Percentiles rank a stretch among this genome's conserved stretches.
phyloP scores from a whole-genome alignment of 805 yeast genomes.

The Spencermartinsiella europaea region DNA sequence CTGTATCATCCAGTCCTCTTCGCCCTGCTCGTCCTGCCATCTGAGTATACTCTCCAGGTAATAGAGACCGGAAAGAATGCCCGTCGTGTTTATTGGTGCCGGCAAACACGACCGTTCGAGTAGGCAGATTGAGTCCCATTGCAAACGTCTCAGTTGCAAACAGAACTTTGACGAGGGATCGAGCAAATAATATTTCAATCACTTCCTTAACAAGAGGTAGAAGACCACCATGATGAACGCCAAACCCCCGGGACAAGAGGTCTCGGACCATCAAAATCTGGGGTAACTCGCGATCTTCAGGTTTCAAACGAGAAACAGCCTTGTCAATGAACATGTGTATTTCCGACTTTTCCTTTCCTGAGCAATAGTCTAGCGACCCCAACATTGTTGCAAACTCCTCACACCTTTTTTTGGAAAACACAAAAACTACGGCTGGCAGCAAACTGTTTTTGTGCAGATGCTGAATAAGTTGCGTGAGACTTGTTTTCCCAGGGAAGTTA shows the following conservation, averaged over 20 bases:
- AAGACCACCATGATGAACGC: constrained; percentile 93
- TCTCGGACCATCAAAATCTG: constrained; percentile 82
- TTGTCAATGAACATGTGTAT: constrained; percentile 89
- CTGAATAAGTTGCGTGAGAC: constrained; percentile 67
- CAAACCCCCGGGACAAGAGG: constrained; percentile 83
- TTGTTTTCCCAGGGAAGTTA: constrained; percentile 69
- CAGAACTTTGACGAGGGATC: constrained; percentile 77
- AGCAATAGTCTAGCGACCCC: constrained; percentile 69
- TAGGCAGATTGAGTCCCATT: constrained; percentile 95
- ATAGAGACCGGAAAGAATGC: constrained; percentile 65
- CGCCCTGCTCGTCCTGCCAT: constrained; percentile 99
- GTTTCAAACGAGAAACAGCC: constrained; percentile 79
- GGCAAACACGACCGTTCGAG: constrained; percentile 91
- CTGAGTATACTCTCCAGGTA: constrained; percentile 95
- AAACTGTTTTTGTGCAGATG: constrained; percentile 59
- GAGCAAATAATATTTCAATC: constrained; percentile 86
- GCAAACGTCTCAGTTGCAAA: constrained; percentile 99
- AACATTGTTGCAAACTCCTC: constrained; percentile 87
- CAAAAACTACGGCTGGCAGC: constrained; percentile 91
- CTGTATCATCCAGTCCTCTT: constrained; percentile 88
- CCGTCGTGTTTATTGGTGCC: constrained; percentile 90
- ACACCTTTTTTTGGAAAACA: constrained; percentile 88
- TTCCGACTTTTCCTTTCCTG: constrained; percentile 80
- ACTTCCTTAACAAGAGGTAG: constrained; percentile 90
- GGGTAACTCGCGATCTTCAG: constrained; percentile 89